phyloP scores from a whole-genome alignment of 1,284 basidiomycete species.

The Tilletia indica region DNA sequence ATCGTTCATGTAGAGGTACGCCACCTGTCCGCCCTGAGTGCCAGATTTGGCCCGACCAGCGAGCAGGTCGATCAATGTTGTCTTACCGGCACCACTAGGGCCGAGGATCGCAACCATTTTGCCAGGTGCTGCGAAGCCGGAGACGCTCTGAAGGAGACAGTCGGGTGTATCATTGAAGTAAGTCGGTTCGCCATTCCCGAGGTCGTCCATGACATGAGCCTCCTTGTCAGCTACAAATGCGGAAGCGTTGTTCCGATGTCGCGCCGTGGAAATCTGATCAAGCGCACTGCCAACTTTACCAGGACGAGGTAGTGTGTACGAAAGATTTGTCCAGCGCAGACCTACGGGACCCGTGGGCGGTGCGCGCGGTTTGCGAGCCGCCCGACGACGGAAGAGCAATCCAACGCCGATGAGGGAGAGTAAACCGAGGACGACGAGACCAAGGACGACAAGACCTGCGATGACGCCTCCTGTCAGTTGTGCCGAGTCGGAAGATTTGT shows the following conservation, averaged over 20 bases:
- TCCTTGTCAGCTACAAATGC: neutral
- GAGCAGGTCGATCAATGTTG: constrained; percentile 42
- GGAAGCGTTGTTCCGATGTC: neutral
- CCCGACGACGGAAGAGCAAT: constrained; percentile 28
- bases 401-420: constrained; percentile 28
- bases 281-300: neutral
- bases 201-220: neutral
- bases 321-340: constrained; percentile 34
- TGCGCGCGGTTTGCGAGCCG: constrained; percentile 24
- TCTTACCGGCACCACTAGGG: constrained; percentile 45
- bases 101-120: constrained; percentile 41
- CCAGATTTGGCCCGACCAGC: constrained; percentile 41
- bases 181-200: neutral
- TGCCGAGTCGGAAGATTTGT: neutral
- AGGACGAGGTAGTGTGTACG: constrained; percentile 7
- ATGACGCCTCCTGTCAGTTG: constrained; percentile 35
- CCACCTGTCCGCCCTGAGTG: constrained; percentile 28
- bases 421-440: constrained; percentile 30
- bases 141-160: constrained; percentile 28
- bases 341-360: constrained; percentile 29
- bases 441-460: constrained; percentile 39
- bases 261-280: neutral
- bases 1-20: constrained; percentile 21
- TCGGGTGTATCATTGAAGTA: neutral
- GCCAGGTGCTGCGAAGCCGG: constrained; percentile 34